Base-by-base conservation (phyloP, 129 eudicot species). In the Centaurea solstitialis region DNA sequence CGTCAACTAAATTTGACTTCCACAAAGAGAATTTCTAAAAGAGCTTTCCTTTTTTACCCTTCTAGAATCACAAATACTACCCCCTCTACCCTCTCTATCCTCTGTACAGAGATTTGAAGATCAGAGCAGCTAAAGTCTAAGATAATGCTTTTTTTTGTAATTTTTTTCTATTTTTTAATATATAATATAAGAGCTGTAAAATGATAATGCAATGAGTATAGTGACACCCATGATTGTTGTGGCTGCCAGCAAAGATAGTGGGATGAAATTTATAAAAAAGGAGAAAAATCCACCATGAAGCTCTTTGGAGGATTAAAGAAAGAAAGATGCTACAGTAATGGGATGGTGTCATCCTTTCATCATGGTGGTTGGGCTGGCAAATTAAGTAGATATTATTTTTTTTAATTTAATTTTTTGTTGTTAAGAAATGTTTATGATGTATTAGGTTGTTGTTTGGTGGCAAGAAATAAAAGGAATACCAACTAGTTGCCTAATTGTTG, bases 11-110 rank as follows among this genome's bases (percentile, higher is more conserved):
- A 47, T 94, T 94, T 78, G 98, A 88, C 41, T 94, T 94, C 78
- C 98, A 94, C 83, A 94, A 94, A 76, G 98, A 94, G 75, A 94
- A 91, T 74, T 94, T 93, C 70, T 92, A 80, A 88, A n/a, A 67
- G 43, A 13, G 23, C 74, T 73, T 35, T 3, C 15, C 69, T 41
- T 70, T 50, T 43, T 64, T 64, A 12, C 28, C 13, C 30, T 83
- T 86, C 90, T 80, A 84, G 90, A 84, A 76, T 15, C 77, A 57
- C 65, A 84, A 45, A 50, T 43, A 73, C 79, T 74, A 18, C 53
- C 72, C 65, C 24, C 72, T 21, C 66, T 7, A 40, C 50, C 59
- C n/a, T 26, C 76, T 57, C 68, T 37, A 45, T 22, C 73, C 13
- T 69, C 70, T 83, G 81, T 80, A 76, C 78, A 78, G 74, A 50